A percentile compares a stretch with the other conserved stretches of the same genome.
phyloP scores from a whole-genome alignment of 2,329 filamentous ascomycete genomes.

The Helotiales sp. region DNA sequence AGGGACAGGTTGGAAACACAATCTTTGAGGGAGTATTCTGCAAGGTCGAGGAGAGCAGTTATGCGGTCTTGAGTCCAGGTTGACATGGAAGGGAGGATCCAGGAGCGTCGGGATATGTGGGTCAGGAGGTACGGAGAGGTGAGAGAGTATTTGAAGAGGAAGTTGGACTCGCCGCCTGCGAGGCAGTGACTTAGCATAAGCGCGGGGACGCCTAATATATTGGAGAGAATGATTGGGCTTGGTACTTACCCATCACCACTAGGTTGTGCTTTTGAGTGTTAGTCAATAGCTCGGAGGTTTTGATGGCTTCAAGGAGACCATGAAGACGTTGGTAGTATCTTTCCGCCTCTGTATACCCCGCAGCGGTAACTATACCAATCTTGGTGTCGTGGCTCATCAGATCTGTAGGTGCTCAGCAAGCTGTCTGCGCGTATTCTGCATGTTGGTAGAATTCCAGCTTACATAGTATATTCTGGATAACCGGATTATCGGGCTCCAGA shows the following conservation, averaged over 20 bases:
- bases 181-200: not conserved
- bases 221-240: not conserved
- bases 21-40: slow-evolving; percentile 79
- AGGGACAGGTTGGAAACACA: slow-evolving; percentile 79
- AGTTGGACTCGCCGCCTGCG: slow-evolving; percentile 91
- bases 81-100: slow-evolving; percentile 78
- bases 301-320: slow-evolving; percentile 81
- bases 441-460: not conserved
- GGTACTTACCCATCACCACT: slow-evolving; percentile 69
- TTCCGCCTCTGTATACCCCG: slow-evolving; percentile 85
- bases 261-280: slow-evolving; percentile 72
- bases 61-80: slow-evolving; percentile 78
- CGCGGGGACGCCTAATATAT: not conserved
- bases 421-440: not conserved
- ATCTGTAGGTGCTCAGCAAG: slow-evolving; percentile 41
- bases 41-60: slow-evolving; percentile 78
- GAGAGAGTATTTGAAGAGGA: slow-evolving; percentile 78
- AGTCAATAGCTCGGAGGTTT: slow-evolving; percentile 57
- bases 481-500: slow-evolving; percentile 71
- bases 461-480: slow-evolving; percentile 63
- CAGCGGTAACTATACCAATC: slow-evolving; percentile 94
- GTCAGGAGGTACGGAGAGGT: slow-evolving; percentile 65
- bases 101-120: slow-evolving; percentile 64
- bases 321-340: slow-evolving; percentile 85
- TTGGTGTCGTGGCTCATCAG: slow-evolving; percentile 77